These are phyloP conservation scores for Hsuehochloa calcarea DNA, from an alignment of 176 grass and related monocot species.

Conservation along the genomic window DNA sequence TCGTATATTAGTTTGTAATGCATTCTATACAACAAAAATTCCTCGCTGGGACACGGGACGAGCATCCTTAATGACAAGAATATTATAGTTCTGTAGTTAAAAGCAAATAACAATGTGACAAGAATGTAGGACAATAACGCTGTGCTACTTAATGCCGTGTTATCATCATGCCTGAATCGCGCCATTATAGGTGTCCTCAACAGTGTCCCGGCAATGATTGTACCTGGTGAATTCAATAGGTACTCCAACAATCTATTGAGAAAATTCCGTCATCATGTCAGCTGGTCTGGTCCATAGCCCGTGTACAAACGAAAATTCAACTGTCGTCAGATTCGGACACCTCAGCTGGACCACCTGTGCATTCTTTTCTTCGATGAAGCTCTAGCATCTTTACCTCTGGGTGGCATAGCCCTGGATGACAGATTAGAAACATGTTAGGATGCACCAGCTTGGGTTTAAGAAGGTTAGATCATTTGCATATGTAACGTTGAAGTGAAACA, in stretches of 20 bases:
- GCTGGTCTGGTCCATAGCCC: background rate
- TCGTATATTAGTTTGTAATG: background rate
- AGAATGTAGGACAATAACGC: background rate
- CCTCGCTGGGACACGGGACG: background rate
- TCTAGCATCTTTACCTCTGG: slow-evolving; percentile 91
- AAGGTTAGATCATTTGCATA: background rate
- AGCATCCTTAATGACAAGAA: background rate
- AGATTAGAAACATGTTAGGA: slow-evolving; percentile 32
- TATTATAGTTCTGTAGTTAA: background rate
- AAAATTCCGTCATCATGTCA: slow-evolving; percentile 22
- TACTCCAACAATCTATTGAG: slow-evolving; percentile 18
- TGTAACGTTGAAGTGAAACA: background rate
- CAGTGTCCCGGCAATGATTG: slow-evolving; percentile 28
- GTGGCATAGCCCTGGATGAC: slow-evolving; percentile 69
- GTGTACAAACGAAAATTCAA: slow-evolving; percentile 15
- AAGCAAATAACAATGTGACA: background rate
- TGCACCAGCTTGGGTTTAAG: background rate
- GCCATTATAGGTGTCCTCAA: background rate
- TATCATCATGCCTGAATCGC: slow-evolving; percentile 23
- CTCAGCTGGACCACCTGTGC: slow-evolving; percentile 56
- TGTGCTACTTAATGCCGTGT: background rate
- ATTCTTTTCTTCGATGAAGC: slow-evolving; percentile 82
- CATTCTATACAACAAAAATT: slow-evolving; percentile 48
- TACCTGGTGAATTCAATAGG: slow-evolving; percentile 23
- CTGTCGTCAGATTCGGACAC: slow-evolving; percentile 42